Evolutionary conservation across 2,329 filamentous ascomycete genomes (phyloP), one percentile per base, ranked within the genome.

Genomic region (Clathrospora elynae): DNA sequence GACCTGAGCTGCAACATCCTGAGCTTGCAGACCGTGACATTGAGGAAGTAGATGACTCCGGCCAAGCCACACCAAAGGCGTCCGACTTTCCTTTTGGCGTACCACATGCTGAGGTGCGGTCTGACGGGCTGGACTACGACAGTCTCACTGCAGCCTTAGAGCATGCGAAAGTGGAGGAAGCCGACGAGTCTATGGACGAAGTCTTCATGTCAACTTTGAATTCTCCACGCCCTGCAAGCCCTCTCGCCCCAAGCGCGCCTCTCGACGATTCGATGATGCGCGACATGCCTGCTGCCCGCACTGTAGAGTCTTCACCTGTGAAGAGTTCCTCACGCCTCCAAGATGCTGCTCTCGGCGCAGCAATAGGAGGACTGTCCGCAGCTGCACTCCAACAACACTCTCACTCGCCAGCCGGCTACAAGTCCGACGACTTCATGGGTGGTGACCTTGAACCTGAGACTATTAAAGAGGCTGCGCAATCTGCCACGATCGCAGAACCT

Each of bases 21-120:
- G 61, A 65, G 47, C 54, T 61, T 34, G 43, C 35, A 6, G 43
- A 67, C 13, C 53, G 60, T 2, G 63, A 70, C 3, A 59, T 53
- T 6, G 49, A 57, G 13, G 79, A 84, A 35, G 62, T 78, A 18
- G 71, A 83, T 6, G 84, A 77, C 30, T 88, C 85, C 5, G 75
- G 83, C 52, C 81, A 88, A 59, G 78, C 79, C 1, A 90, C 87
- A 1, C 87, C 87, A 1, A 87, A 82, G 48, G 84, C 84, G 4
- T 77, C 75, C 12, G 67, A 73, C 7, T 79, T 78, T 36, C 64
- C 71, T 10, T 42, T 68, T 31, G 59, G 50, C 25, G 31, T 35
- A 5, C 42, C 38, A 20, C 11, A 28, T 14, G 26, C 26, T 4
- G 28, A 33, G 5, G 44, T 47, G 8, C 12, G 45, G 4, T 37